Conservation (phyloP, 2,329 filamentous ascomycete genomes). For the Claviceps spartinae region DNA sequence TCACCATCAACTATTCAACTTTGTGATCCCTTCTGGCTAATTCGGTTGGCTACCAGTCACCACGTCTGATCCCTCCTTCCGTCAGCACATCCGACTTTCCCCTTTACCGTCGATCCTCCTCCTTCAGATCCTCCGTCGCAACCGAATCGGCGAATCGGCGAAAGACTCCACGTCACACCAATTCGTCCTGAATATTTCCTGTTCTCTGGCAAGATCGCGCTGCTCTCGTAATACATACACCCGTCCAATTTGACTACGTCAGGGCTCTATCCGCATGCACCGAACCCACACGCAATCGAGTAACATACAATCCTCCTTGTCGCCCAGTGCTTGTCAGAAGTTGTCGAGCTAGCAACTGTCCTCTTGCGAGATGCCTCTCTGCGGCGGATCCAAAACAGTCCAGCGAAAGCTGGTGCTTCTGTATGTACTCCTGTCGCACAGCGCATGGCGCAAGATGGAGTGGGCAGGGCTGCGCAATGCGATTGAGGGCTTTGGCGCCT, state of each 20-base stretch:
- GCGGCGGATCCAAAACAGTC: slow-evolving; percentile 68
- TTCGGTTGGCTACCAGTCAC: neutral
- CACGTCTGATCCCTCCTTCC: neutral
- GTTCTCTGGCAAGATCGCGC: neutral
- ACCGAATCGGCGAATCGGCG: neutral
- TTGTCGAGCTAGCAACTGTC: neutral
- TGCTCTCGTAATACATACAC: neutral
- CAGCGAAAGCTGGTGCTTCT: slow-evolving; percentile 94
- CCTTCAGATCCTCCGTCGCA: neutral
- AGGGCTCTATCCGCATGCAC: neutral
- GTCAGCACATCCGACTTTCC: neutral
- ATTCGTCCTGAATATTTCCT: neutral
- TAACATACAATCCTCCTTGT: neutral
- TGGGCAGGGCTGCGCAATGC: neutral
- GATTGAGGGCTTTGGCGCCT: neutral
- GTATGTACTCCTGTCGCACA: slow-evolving; percentile 28
- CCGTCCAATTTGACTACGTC: neutral
- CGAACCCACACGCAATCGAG: neutral
- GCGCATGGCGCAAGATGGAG: neutral
- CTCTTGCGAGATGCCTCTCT: slow-evolving; percentile 22
- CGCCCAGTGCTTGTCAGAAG: neutral
- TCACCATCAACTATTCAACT: neutral
- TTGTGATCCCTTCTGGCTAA: neutral
- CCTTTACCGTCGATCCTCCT: neutral
- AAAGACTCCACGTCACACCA: neutral